Conservation (phyloP, 495 filamentous ascomycete genomes). For the Usnea hakonensis region DNA sequence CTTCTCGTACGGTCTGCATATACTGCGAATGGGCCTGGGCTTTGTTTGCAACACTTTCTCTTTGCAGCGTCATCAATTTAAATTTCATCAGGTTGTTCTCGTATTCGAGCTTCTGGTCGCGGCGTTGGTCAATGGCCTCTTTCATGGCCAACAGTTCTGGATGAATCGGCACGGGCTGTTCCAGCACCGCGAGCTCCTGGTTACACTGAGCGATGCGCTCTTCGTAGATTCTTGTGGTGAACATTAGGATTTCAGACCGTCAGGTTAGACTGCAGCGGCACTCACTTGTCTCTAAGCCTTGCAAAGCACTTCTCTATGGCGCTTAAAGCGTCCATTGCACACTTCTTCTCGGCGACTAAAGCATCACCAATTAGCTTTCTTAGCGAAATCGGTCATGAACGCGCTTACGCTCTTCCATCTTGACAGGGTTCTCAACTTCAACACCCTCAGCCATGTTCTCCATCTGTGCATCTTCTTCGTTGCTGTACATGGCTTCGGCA, state of each 20-base stretch:
- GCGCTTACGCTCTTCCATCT: slow-evolving; percentile 55
- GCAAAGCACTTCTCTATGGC: slow-evolving; percentile 79
- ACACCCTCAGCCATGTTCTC: slow-evolving; percentile 38
- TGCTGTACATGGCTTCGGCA: slow-evolving; percentile 16
- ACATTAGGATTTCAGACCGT: slow-evolving; percentile 8
- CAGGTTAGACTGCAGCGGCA: neutral
- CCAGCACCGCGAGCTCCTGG: slow-evolving; percentile 75
- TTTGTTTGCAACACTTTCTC: slow-evolving; percentile 67
- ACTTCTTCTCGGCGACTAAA: slow-evolving; percentile 68
- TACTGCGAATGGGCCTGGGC: slow-evolving; percentile 79
- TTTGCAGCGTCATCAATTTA: slow-evolving; percentile 61
- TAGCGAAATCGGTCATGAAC: slow-evolving; percentile 26
- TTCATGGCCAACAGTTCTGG: slow-evolving; percentile 82
- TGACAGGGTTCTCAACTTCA: slow-evolving; percentile 45
- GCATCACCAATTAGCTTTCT: slow-evolving; percentile 25
- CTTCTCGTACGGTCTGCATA: slow-evolving; percentile 72
- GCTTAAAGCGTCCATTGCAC: slow-evolving; percentile 69
- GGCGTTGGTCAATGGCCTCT: slow-evolving; percentile 70
- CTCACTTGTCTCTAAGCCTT: slow-evolving; percentile 78
- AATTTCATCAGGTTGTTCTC: slow-evolving; percentile 65
- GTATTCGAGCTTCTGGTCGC: slow-evolving; percentile 68
- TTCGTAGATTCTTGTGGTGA: slow-evolving; percentile 61
- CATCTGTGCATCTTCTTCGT: slow-evolving; percentile 34
- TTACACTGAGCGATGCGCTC: slow-evolving; percentile 75
- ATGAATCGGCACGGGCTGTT: slow-evolving; percentile 68